Base-by-base conservation (phyloP, 2,329 filamentous ascomycete genomes). In the Bipolaris sorokiniana region DNA sequence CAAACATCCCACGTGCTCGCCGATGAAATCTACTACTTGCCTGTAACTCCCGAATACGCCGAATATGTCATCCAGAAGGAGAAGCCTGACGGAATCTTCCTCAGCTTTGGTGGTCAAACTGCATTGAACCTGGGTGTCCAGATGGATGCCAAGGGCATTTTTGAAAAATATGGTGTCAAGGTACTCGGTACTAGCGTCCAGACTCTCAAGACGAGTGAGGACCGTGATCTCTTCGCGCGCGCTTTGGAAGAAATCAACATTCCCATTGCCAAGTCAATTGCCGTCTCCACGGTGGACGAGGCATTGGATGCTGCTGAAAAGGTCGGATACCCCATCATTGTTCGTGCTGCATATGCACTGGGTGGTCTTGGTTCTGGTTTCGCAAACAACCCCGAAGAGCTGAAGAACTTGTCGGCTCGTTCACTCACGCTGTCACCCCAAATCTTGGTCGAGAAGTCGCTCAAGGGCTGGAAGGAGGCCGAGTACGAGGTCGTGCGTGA, bases 391-490 rank as follows among this genome's bases (percentile, higher is more conserved):
- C 84, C 90, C 68, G 92, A 97, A 73, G 95, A 99, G 81, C 88
- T 99, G 56, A 89, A 91, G 76, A 92, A 98, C 79, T 85, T 99
- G 84, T 90, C 93, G 65, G 93, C 95, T 61, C 88, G 92, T 64
- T 98, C 94, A 45, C 85, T 99, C 56, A 96, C 93, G 42, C 86
- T 98, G 34, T 94, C 94, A 2, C 94, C 95, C 48, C 95, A 99
- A 79, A 97, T 99, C 71, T 80, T 99, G 75, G 93, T 99, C 57
- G 95, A 99, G 83, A 98, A 98, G 81, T 97, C 92, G 50, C 87
- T 99, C 68, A 98, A 97, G 84, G 95, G 95, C 78, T 99, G 95
- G 95, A 99, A 99, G 81, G 95, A 99, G 80, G 90, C 97, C 48
- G 95, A 99, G 79, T 99, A 98, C 74, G 95, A 98, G 80, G 95